Evolutionary conservation across 2,329 filamentous ascomycete species (phyloP).

Genomic region (Paecilomyces variotii): DNA sequence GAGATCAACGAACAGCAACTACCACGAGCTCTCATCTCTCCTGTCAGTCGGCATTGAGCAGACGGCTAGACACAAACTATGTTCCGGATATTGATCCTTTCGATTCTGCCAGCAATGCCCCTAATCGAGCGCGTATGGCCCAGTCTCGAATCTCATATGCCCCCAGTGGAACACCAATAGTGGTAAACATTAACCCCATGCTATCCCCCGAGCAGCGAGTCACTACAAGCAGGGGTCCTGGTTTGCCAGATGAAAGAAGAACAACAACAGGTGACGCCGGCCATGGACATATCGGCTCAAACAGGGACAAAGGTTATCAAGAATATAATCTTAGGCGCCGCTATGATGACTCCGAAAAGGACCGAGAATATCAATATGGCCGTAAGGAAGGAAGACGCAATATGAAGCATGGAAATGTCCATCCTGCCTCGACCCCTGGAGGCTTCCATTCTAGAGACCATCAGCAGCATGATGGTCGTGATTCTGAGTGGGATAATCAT

Average conservation of each 20-base stretch:
- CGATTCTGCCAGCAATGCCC: not conserved
- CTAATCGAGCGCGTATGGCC: not conserved
- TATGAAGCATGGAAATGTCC: not conserved
- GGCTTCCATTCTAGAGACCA: not conserved
- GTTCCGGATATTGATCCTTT: not conserved
- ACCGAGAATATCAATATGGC: not conserved
- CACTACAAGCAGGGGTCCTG: not conserved
- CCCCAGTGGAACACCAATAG: not conserved
- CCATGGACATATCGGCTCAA: not conserved
- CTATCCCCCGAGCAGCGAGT: not conserved
- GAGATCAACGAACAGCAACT: not conserved
- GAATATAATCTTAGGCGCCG: not conserved
- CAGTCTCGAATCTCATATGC: not conserved
- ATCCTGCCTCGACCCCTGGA: not conserved
- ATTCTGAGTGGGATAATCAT: not conserved
- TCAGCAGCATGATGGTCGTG: not conserved
- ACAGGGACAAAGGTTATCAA: not conserved
- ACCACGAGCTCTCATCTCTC: not conserved
- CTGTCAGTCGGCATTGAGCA: not conserved
- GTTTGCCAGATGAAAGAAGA: not conserved
- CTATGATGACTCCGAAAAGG: not conserved
- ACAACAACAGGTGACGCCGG: not conserved
- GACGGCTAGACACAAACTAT: not conserved
- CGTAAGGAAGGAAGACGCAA: not conserved
- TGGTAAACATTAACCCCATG: not conserved